Evolutionary conservation across 441 rosid genomes (phyloP).

Genomic region (Adansonia rubrostipa): DNA sequence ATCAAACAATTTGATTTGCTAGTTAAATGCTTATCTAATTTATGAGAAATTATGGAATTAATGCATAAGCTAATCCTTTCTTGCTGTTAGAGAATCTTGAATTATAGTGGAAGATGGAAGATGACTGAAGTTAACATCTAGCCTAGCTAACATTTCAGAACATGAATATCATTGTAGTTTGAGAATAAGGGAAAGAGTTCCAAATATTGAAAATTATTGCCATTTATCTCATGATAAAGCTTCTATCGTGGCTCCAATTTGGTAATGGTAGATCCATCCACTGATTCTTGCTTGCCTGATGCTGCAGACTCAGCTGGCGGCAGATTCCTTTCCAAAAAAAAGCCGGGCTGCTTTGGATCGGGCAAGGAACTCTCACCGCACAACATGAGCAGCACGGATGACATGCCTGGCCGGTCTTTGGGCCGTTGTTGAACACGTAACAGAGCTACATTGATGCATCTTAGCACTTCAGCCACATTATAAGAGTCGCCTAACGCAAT

Average conservation of each 20-base stretch:
- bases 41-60: too few relatives aligned
- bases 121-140: neutral
- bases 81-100: neutral
- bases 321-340: constrained; percentile 24
- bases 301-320: neutral
- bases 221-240: neutral
- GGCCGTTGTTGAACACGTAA: constrained; percentile 24
- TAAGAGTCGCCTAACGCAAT: neutral
- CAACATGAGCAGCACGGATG: constrained; percentile 34
- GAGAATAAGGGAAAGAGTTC: too few relatives aligned
- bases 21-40: too few relatives aligned
- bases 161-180: neutral
- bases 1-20: too few relatives aligned
- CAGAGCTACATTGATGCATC: constrained; percentile 30
- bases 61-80: too few relatives aligned
- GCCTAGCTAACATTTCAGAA: neutral
- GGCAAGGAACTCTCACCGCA: constrained; percentile 31
- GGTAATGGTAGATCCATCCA: constrained; percentile 20
- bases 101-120: neutral
- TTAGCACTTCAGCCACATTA: constrained; percentile 21
- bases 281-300: neutral
- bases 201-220: neutral
- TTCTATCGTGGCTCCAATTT: constrained; percentile 20
- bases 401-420: constrained; percentile 34
- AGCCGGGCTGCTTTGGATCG: constrained; percentile 35